Conservation (phyloP, 768 basidiomycete genomes). For the Psilocybe subaeruginosa region DNA sequence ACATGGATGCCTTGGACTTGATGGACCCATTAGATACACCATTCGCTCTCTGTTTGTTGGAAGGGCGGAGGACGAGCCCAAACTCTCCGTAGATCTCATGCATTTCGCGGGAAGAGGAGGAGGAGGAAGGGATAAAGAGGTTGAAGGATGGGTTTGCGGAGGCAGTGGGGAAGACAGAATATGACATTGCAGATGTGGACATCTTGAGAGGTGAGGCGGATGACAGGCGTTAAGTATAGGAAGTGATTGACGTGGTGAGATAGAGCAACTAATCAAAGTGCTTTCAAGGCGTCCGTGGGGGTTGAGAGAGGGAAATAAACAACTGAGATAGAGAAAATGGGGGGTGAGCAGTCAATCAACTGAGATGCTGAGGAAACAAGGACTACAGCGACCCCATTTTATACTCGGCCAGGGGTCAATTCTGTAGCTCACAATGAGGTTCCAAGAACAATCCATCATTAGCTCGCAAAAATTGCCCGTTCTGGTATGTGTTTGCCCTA, state of each 20-base stretch:
- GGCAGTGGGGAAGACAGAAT: slow-evolving; percentile 28
- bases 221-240: slow-evolving; percentile 1
- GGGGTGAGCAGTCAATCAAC: slow-evolving; percentile 25
- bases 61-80: slow-evolving; percentile 34
- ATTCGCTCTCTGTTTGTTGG: slow-evolving; percentile 18
- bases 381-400: not conserved
- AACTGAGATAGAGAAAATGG: not conserved
- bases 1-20: slow-evolving; percentile 13
- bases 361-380: slow-evolving; percentile 22
- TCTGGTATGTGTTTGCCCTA: slow-evolving; percentile 22
- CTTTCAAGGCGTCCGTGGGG: slow-evolving; percentile 17
- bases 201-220: slow-evolving; percentile 25
- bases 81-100: slow-evolving; percentile 42
- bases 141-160: slow-evolving; percentile 26
- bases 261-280: slow-evolving; percentile 33
- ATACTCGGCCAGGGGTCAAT: slow-evolving; percentile 5
- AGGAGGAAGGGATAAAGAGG: slow-evolving; percentile 37
- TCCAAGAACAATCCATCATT: slow-evolving; percentile 1
- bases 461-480: slow-evolving; percentile 6
- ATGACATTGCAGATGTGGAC: slow-evolving; percentile 26
- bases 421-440: slow-evolving; percentile 1
- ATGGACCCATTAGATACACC: slow-evolving; percentile 12
- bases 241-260: slow-evolving; percentile 2
- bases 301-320: not conserved
- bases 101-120: slow-evolving; percentile 36